Evolutionary conservation across 805 yeast genomes (phyloP).

Genomic region (Zygotorulaspora chibaensis): DNA sequence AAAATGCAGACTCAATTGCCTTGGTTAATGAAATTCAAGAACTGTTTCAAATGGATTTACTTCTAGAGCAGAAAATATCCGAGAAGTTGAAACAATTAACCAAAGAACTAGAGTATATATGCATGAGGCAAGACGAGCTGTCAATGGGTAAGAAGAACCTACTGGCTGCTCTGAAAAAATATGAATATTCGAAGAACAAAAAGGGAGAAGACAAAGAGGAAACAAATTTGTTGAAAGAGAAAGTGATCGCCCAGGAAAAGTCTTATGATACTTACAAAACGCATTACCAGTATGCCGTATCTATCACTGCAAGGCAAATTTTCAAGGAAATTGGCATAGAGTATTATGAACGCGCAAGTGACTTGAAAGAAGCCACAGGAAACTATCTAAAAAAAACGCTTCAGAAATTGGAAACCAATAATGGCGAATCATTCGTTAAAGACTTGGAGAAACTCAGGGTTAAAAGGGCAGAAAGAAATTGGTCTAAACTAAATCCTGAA

Average conservation of each 20-base stretch:
- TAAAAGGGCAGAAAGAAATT: slow-evolving; percentile 24
- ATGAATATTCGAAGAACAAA: slow-evolving; percentile 16
- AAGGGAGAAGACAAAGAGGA: slow-evolving; percentile 26
- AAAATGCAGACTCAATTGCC: slow-evolving; percentile 11
- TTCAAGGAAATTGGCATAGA: slow-evolving; percentile 26
- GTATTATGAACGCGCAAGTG: slow-evolving; percentile 22
- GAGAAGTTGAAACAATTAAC: slow-evolving; percentile 16
- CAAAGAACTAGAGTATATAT: slow-evolving; percentile 22
- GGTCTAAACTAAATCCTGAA: slow-evolving; percentile 21
- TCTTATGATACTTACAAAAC: slow-evolving; percentile 18
- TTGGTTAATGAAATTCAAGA: slow-evolving; percentile 22
- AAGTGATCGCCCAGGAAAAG: slow-evolving; percentile 19
- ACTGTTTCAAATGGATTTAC: slow-evolving; percentile 23
- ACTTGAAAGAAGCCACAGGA: slow-evolving; percentile 23
- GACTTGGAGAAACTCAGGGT: slow-evolving; percentile 25
- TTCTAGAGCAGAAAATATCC: slow-evolving; percentile 22
- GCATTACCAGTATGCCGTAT: slow-evolving; percentile 24
- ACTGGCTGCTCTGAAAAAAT: slow-evolving; percentile 18
- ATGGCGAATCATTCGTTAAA: slow-evolving; percentile 17
- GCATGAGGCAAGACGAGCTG: slow-evolving; percentile 26
- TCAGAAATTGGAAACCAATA: slow-evolving; percentile 17
- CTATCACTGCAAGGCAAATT: slow-evolving; percentile 23
- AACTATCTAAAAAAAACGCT: slow-evolving; percentile 21
- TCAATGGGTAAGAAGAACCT: slow-evolving; percentile 20
- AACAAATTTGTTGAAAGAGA: slow-evolving; percentile 22